Conservation (phyloP, 2,329 filamentous ascomycete genomes). For the Aspergillus neotritici region DNA sequence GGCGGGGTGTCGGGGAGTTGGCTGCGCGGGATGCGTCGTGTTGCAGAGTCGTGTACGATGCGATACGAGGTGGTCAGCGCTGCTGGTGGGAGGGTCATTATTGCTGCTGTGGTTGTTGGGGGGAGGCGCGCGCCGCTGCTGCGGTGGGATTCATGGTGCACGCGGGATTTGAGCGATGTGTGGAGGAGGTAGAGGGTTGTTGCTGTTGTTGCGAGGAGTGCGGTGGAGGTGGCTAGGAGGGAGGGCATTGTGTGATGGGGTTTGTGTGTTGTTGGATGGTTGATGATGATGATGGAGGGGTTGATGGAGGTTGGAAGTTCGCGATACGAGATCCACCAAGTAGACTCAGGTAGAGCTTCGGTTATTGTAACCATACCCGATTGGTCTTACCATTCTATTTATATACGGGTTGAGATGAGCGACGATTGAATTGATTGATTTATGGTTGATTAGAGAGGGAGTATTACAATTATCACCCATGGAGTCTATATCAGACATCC, state of each 20-base stretch:
- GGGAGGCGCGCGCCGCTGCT: constrained; percentile 14
- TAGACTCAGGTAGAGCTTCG: too few species aligned
- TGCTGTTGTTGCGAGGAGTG: constrained; percentile 36
- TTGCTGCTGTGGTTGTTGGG: constrained; percentile 9
- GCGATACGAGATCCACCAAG: too few species aligned
- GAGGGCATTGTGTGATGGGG: constrained; percentile 4
- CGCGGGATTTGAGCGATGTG: constrained; percentile 17
- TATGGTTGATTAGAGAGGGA: too few species aligned
- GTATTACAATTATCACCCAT: constrained; percentile 1
- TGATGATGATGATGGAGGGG: constrained; percentile 30
- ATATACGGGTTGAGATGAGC: too few species aligned
- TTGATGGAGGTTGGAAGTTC: constrained; percentile 19
- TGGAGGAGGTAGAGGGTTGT: constrained; percentile 22
- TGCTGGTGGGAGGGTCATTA: constrained; percentile 20
- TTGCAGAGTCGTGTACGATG: constrained; percentile 20
- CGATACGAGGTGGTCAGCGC: constrained; percentile 17
- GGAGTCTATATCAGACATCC: background rate
- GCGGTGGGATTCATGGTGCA: constrained; percentile 16
- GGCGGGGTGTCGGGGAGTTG: constrained; percentile 13
- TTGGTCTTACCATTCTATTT: too few species aligned
- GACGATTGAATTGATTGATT: too few species aligned
- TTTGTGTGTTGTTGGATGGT: constrained; percentile 18
- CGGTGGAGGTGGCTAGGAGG: constrained; percentile 9
- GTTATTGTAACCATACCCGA: too few species aligned
- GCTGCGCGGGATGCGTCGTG: constrained; percentile 15